Base-by-base conservation (phyloP, 2,329 filamentous ascomycete species). In the Hypoxylon sp. region DNA sequence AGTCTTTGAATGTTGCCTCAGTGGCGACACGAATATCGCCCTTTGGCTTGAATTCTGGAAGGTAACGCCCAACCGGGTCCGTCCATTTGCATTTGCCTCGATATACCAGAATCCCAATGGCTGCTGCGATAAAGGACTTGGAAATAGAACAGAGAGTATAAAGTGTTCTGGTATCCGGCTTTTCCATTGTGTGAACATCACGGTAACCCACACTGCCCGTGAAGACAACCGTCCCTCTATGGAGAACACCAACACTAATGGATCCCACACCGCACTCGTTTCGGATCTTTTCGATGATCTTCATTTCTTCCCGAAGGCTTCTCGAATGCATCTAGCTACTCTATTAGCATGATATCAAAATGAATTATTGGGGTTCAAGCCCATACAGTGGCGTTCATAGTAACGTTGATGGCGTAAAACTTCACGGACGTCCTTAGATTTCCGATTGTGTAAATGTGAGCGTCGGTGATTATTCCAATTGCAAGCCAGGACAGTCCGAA, bases 121-220 rank as follows among this genome's bases (percentile, higher is more conserved):
- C 40, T 7, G 54, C 40, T 13, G 54, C 54, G 17, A 57, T 40
- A 11, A 57, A 57, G 2, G 54, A 57, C 10, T 57, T 57, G 2
- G 54, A 57, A 20, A 57, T 57, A 13, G 37, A 57, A 25, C 54
- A 57, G 2, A 57, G 54, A 1, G 54, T 46, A 33, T 57, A 57
- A 13, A 48, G 40, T 6, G 40, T 57, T 2, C 40, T 57, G 7
- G 25, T 17, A 14, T 57, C 54, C 6, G 54, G 54, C 22, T 0
- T 31, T 22, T 46, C 11, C 17, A 3, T 13, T 44, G 14, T 31
- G 0, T 20, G 27, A 25, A 33, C 10, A 40, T 57, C 54, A 5
- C 54, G 54, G 27, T 22, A 33, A 35, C 54, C 54, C 25, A 7
- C 22, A 22, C 54, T 57, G 5, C 27, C 54, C 10, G 37, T 57